Conservation (phyloP, 108 stramenopile genomes). For the Nitzschia sp. region DNA sequence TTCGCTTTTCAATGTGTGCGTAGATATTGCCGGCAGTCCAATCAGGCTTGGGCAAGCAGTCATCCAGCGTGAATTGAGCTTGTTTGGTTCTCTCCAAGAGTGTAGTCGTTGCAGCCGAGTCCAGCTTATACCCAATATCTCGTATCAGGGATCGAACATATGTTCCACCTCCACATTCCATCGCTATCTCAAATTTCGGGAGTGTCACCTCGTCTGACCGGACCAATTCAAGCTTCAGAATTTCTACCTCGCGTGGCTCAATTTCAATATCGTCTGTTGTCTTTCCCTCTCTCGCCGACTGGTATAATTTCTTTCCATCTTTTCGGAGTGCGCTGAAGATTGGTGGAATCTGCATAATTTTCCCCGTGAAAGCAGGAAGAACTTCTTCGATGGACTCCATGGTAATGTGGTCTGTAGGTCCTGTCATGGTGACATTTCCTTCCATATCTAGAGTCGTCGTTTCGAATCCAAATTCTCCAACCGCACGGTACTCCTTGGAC, state of each 20-base stretch:
- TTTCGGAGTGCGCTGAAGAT: conserved; percentile 66
- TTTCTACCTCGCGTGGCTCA: conserved; percentile 47
- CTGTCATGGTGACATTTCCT: conserved; percentile 60
- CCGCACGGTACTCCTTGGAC: conserved; percentile 77
- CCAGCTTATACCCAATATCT: conserved; percentile 78
- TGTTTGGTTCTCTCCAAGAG: conserved; percentile 82
- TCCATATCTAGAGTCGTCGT: conserved; percentile 87
- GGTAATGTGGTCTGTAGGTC: conserved; percentile 61
- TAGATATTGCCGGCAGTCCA: conserved; percentile 64
- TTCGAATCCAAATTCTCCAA: conserved; percentile 72
- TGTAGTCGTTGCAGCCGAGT: conserved; percentile 86
- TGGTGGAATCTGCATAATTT: conserved; percentile 89
- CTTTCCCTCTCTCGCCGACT: conserved; percentile 66
- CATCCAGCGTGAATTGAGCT: conserved; percentile 70
- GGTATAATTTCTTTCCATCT: conserved; percentile 83
- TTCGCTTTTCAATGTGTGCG: conserved; percentile 14
- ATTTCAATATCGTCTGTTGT: conserved; percentile 57
- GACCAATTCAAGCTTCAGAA: conserved; percentile 45
- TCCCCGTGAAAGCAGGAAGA: conserved; percentile 64
- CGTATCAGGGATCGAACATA: conserved; percentile 87
- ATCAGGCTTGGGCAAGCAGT: conserved; percentile 56
- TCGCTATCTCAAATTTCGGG: conserved; percentile 69
- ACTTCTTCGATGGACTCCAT: conserved; percentile 38
- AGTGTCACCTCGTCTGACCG: conserved; percentile 13
- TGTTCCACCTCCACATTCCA: conserved; percentile 87